These are phyloP conservation scores for Saprolegnia parasitica DNA, from an alignment of 352 stramenopile genomes.

Conservation along the genomic window DNA sequence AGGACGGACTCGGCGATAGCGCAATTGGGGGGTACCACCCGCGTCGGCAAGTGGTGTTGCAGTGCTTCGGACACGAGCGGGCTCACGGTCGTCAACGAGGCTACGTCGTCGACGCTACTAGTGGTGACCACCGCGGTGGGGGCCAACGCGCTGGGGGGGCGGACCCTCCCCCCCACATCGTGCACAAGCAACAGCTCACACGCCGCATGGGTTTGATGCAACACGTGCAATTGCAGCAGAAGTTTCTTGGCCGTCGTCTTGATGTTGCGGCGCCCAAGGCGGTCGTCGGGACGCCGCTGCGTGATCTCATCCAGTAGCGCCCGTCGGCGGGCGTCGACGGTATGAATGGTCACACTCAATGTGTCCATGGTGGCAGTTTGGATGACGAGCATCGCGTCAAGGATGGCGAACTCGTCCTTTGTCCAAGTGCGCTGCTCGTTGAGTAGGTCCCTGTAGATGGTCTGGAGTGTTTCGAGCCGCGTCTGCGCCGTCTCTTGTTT, in stretches of 20 bases:
- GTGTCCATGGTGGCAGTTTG: background rate
- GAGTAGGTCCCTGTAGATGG: constrained; percentile 7
- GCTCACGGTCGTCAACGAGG: background rate
- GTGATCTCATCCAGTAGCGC: constrained; percentile 7
- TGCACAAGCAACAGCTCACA: background rate
- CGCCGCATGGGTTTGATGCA: constrained; percentile 6
- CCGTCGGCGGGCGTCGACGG: background rate
- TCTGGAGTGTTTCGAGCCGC: constrained; percentile 15
- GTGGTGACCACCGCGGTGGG: background rate
- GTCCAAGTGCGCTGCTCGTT: constrained; percentile 27
- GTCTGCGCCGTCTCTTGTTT: constrained; percentile 7
- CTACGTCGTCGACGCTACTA: background rate
- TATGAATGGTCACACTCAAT: background rate
- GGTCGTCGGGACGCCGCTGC: background rate
- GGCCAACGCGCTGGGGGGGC: background rate
- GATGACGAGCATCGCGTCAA: constrained; percentile 1
- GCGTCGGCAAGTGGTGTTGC: background rate
- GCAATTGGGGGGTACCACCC: background rate
- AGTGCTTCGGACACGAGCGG: background rate
- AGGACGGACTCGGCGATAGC: background rate
- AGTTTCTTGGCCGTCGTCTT: constrained; percentile 22
- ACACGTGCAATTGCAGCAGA: constrained; percentile 23
- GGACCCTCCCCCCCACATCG: background rate
- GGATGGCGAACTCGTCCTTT: constrained; percentile 9
- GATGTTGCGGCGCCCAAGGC: background rate